Base-by-base conservation (phyloP, 1,139 yeast species). In the Yamadazyma dushanensis region DNA sequence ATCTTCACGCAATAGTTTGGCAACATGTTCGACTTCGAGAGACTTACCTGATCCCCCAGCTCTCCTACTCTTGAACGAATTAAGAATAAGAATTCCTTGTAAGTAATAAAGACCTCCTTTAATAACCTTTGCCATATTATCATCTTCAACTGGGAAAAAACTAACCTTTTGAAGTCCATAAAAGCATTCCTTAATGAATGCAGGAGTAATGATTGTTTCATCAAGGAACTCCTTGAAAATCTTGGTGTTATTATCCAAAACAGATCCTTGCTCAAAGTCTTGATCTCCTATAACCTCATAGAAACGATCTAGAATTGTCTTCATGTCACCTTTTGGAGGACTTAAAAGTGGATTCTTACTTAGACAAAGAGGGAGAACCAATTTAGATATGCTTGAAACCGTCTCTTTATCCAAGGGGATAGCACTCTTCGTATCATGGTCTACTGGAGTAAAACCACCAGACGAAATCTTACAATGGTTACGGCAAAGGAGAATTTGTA, bases 31-130 rank as follows among this genome's bases (percentile, higher is more conserved):
- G 22, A 90, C 61, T 50, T 90, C 97, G 5, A 87, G 85, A 0
- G 84, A 80, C 40, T 94, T 69, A 7, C 92, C 86, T 46, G 84
- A 94, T 71, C 83, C 78, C 1, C 83, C 72, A 47, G 87, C 78
- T 52, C 84, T 85, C 30, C 95, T 64, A 9, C 75, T 63, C 40
- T 79, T 78, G 59, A 81, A 87, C 3, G 80, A 64, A 26, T 84
- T 70, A 45, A 88, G 67, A 13, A 84, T 78, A 19, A 83, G 66
- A 3, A 84, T 67, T 0, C 90, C 96, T 45, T 87, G 80, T 32
- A 85, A 61, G 47, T 77, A 88, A 51, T 83, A 88, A 5, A 90
- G 63, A 0, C 96, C 96, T 15, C 70, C 47, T 49, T 34, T 39
- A 3, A 62, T 53, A 1, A 64, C 48, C 8, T 41, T 39, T 5